Conservation (phyloP, 805 yeast genomes). For the Vanderwaltozyma polyspora region DNA sequence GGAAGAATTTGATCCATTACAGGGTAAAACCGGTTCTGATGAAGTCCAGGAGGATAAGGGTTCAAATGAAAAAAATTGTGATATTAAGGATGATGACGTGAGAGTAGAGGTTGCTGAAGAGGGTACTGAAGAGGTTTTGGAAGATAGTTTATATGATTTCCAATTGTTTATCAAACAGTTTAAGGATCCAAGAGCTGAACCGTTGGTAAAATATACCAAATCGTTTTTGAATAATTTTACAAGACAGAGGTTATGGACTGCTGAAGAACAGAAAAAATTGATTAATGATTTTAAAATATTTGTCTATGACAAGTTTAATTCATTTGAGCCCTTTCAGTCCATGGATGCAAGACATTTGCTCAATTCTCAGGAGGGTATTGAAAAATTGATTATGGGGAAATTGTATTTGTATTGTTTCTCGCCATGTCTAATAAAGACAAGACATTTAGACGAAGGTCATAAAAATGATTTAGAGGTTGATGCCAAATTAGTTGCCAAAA, state of each 20-base stretch:
- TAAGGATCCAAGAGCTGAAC: conserved; percentile 70
- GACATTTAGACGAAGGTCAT: conserved; percentile 42
- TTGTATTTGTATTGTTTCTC: conserved; percentile 70
- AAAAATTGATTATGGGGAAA: conserved; percentile 83
- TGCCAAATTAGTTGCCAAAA: conserved; percentile 35
- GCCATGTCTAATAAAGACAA: conserved; percentile 38
- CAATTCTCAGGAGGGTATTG: conserved; percentile 83
- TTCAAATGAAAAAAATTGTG: background rate
- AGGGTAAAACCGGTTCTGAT: background rate
- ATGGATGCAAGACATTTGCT: conserved; percentile 49
- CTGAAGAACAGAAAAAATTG: conserved; percentile 67
- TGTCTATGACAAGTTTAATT: conserved; percentile 48
- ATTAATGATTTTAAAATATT: conserved; percentile 67
- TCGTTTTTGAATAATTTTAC: conserved; percentile 71
- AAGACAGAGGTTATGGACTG: conserved; percentile 51
- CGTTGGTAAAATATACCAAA: conserved; percentile 73
- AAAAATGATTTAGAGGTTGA: conserved; percentile 57
- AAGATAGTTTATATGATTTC: conserved; percentile 52
- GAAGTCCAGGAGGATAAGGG: background rate
- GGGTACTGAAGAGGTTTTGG: too few relatives aligned
- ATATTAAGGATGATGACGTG: background rate
- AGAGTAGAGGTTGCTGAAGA: too few relatives aligned
- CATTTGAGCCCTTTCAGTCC: conserved; percentile 62
- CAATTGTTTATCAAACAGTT: conserved; percentile 66
- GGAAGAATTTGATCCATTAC: conserved; percentile 8